Evolutionary conservation across 2,329 filamentous ascomycete genomes (phyloP), one percentile per base, ranked within the genome.

Genomic region (Sclerotinia trifoliorum): DNA sequence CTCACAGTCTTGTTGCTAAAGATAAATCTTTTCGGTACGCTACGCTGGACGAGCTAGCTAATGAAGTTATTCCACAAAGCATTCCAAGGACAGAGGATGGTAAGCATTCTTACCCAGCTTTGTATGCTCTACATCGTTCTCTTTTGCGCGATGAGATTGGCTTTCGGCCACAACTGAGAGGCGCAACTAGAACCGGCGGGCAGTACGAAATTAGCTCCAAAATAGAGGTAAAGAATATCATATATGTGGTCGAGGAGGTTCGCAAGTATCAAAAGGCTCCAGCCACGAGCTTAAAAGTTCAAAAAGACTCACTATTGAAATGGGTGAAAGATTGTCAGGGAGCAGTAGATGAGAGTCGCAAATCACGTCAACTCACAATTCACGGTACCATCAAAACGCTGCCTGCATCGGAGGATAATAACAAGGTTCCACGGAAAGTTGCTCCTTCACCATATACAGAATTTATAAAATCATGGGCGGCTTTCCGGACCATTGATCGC

Each of bases 81-180:
- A 66, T 75, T 19, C 69, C 75, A 42, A 72, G 65, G 49, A 35
- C 64, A 13, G 32, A 71, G 1, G 75, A 77, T 29, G 78, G 77
- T 1, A 78, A 77, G 13, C 83, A 83, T 65, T 79, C 83, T 0
- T 71, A 82, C 0, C 74, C 82, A 39, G 83, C 84, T 11, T 78
- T 93, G 6, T 91, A 92, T 74, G 90, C 91, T 5, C 86, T 93
- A 8, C 89, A 93, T 72, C 85, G 85, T 67, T 84, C 88, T 11
- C 76, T 94, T 10, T 77, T 83, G 32, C 81, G 83, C 52, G 84
- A 88, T 69, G 86, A 88, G 11, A 81, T 87, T 65, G 85, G 82
- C 39, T 91, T 93, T 75, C 82, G 83, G 71, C 85, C 76, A n/a
- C 82, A 84, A 70, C 72, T 70, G 77, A 83, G 78, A 32, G 70